A percentile compares a stretch with the other conserved stretches of the same genome.
These are phyloP conservation scores for Geotrichum fermentans DNA, from an alignment of 1,139 yeast genomes.

Conservation along the genomic window DNA sequence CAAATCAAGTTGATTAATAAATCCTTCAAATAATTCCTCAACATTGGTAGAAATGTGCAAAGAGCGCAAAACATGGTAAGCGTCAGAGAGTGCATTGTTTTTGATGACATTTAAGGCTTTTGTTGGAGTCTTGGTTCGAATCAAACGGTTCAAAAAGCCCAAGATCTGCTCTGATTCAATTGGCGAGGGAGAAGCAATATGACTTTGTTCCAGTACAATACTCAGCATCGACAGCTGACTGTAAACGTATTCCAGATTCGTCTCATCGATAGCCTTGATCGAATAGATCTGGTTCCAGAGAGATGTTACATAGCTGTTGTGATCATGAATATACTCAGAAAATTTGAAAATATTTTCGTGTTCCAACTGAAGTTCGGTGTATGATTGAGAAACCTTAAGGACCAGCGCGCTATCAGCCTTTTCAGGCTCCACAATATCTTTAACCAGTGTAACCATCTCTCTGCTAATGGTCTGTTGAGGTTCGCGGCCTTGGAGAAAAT, in stretches of 20 bases:
- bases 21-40: slow-evolving; percentile 10
- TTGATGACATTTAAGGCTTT: slow-evolving; percentile 13
- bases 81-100: slow-evolving; percentile 13
- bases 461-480: background rate
- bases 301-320: background rate
- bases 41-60: background rate
- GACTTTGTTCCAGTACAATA: slow-evolving; percentile 36
- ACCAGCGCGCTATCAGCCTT: background rate
- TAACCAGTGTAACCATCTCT: background rate
- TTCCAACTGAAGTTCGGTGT: background rate
- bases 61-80: slow-evolving; percentile 7
- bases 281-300: slow-evolving; percentile 5
- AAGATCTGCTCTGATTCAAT: slow-evolving; percentile 9
- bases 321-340: slow-evolving; percentile 4
- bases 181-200: slow-evolving; percentile 28
- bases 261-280: background rate
- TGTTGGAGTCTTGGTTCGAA: slow-evolving; percentile 14
- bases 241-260: slow-evolving; percentile 9
- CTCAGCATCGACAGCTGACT: slow-evolving; percentile 12
- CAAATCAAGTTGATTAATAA: slow-evolving; percentile 19
- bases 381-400: slow-evolving; percentile 3
- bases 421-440: background rate
- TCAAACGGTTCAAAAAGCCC: slow-evolving; percentile 7
- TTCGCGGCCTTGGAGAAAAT: slow-evolving; percentile 1
- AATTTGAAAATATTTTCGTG: slow-evolving; percentile 8